A percentile compares a stretch with the other conserved stretches of the same genome.
phyloP scores from a whole-genome alignment of 805 yeast genomes.

The Barnettozyma sucrosica region DNA sequence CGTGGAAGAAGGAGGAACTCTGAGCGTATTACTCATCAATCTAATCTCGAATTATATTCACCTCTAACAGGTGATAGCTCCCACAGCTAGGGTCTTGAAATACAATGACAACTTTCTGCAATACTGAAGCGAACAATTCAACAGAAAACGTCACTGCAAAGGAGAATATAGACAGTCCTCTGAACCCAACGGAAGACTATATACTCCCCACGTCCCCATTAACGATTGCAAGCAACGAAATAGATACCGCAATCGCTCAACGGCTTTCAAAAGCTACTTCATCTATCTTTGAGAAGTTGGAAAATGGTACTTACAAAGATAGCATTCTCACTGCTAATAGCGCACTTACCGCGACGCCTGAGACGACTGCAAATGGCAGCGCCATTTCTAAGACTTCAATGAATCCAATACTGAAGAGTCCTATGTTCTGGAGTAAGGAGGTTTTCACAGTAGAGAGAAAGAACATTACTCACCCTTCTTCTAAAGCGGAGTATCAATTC shows the following conservation, averaged over 20 bases:
- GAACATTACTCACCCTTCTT: neutral
- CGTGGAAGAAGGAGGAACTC: too few species aligned
- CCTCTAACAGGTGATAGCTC: too few species aligned
- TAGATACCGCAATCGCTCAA: neutral
- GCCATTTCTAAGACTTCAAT: neutral
- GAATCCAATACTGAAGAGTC: constrained; percentile 1
- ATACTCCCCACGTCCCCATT: constrained; percentile 1
- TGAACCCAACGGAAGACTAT: neutral
- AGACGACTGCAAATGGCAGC: neutral
- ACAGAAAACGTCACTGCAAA: neutral
- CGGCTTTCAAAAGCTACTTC: neutral
- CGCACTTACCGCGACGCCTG: neutral
- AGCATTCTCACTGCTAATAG: constrained; percentile 2
- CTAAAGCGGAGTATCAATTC: neutral
- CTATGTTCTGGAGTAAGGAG: constrained; percentile 7
- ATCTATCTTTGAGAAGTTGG: constrained; percentile 6
- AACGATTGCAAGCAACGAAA: neutral
- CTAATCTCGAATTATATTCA: too few species aligned
- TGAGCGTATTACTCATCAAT: too few species aligned
- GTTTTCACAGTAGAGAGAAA: neutral
- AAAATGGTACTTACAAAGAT: constrained; percentile 6
- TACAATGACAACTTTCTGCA: neutral
- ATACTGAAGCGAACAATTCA: neutral
- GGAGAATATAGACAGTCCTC: neutral
- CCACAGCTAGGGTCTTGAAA: too few species aligned